Evolutionary conservation across 805 yeast species (phyloP).

Genomic region (Nakazawaea populi): DNA sequence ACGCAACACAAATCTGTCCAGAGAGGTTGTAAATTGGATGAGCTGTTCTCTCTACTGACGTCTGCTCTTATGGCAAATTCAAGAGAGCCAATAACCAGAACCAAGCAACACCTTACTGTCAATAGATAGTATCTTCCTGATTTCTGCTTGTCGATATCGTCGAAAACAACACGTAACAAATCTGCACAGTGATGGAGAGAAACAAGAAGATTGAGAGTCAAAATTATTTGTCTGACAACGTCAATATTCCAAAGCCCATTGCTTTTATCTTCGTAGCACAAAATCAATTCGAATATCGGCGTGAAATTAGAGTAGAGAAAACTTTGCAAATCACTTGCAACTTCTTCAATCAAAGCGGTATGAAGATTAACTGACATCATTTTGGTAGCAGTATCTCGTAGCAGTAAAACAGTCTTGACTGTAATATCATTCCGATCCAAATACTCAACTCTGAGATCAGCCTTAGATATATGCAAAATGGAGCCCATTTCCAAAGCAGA

Average conservation of each 20-base stretch:
- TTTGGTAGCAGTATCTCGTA: neutral
- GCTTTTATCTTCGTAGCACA: neutral
- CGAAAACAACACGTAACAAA: neutral
- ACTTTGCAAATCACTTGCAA: conserved; percentile 26
- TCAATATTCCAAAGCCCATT: neutral
- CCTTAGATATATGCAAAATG: conserved; percentile 1
- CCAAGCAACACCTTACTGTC: neutral
- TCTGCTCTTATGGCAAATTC: neutral
- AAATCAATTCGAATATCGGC: conserved; percentile 15
- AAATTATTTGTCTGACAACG: neutral
- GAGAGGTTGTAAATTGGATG: neutral
- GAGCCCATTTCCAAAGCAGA: conserved; percentile 4
- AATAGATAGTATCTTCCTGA: neutral
- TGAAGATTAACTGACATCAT: neutral
- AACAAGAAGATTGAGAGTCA: neutral
- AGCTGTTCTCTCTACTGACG: neutral
- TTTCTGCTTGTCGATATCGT: neutral
- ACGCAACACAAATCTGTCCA: neutral
- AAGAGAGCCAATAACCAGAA: neutral
- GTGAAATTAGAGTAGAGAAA: conserved; percentile 27
- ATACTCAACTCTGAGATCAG: neutral
- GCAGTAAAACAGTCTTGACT: neutral
- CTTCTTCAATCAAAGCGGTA: conserved; percentile 4
- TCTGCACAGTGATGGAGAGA: neutral
- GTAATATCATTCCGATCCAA: neutral